Percentiles rank a stretch among this genome's conserved stretches.
Evolutionary conservation across 176 grass and related monocot species (phyloP).

Genomic region (Panicum miliaceum): DNA sequence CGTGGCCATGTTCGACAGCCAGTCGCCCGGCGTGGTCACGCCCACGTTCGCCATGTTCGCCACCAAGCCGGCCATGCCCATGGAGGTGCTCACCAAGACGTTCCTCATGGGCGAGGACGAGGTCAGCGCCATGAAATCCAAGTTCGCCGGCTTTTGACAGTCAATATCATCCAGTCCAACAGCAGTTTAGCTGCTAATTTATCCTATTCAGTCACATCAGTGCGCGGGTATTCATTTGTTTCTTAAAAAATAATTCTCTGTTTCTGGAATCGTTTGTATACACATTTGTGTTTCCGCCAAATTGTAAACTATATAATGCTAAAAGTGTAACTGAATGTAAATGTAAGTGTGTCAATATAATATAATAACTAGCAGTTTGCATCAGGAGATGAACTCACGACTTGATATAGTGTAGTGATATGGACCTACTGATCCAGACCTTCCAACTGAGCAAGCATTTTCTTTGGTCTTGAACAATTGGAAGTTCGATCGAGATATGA

Average conservation of each 20-base stretch:
- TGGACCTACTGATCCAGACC: no score
- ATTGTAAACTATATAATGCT: neutral
- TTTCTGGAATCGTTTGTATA: neutral
- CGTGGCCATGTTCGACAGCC: conserved; percentile 58
- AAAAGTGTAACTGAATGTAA: neutral
- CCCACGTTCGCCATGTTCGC: conserved; percentile 61
- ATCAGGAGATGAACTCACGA: no score
- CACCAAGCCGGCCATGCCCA: conserved; percentile 54
- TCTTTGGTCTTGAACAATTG: no score
- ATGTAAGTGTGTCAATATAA: neutral
- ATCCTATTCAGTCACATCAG: neutral
- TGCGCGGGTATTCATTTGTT: neutral
- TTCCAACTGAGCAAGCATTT: no score
- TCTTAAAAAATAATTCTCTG: neutral
- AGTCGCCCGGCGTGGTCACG: conserved; percentile 53
- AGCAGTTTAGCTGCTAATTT: neutral
- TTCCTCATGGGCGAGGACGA: conserved; percentile 56
- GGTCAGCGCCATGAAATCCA: conserved; percentile 45
- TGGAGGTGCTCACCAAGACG: conserved; percentile 67
- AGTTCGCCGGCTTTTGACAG: conserved; percentile 45
- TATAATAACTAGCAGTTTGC: neutral
- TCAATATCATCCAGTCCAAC: no score
- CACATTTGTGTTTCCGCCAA: neutral
- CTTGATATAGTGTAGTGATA: no score
- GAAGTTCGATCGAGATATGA: no score